Base-by-base conservation (phyloP, 2,329 filamentous ascomycete species). In the Sporothrix sp. region DNA sequence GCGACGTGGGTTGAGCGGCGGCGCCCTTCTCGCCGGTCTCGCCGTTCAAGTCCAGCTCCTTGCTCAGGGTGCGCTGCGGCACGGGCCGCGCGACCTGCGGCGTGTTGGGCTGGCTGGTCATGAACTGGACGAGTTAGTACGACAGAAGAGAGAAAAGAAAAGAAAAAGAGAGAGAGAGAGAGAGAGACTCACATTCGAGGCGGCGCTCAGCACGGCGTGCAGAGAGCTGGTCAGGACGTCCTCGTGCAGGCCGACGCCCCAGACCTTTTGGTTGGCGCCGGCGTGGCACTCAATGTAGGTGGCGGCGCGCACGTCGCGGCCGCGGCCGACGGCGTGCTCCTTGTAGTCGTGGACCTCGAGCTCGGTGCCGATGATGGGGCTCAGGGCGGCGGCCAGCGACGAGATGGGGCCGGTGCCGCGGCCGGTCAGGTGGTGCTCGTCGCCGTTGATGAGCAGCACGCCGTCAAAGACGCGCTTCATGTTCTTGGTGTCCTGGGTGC, bases 301-400 rank as follows among this genome's bases (percentile, higher is more conserved):
- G 2, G 89, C 91, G n/a, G 91, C 91, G 72, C 94, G 94, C 58
- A 91, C 87, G 54, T 88, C 80, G 52, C 81, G 79, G 54, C 87
- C 87, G 47, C 76, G 74, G 57, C 88, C 88, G 59, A 97, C 89
- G 25, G 90, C 85, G 68, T 97, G 91, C 68, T 97, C 93, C 73
- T 94, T 95, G 74, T 97, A 97, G 66, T 96, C 88, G 40, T 83
- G 79, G 47, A 97, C 88, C 63, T 97, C 91, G 21, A 97, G 73
- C 62, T 94, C 84, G 56, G 97, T 84, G 52, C 87, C 87, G 36
- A 57, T 49, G 30, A 97, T 70, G 14, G 75, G 74, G 59, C 80
- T 79, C 38, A 98, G 75, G 14, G 90, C 91, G 60, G 88, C 83
- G 2, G 87, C 87, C 62, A 97, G 71, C 56, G 85, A 87, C 3